phyloP scores from a whole-genome alignment of 139 green algal species.

The Chloropicon primus region DNA sequence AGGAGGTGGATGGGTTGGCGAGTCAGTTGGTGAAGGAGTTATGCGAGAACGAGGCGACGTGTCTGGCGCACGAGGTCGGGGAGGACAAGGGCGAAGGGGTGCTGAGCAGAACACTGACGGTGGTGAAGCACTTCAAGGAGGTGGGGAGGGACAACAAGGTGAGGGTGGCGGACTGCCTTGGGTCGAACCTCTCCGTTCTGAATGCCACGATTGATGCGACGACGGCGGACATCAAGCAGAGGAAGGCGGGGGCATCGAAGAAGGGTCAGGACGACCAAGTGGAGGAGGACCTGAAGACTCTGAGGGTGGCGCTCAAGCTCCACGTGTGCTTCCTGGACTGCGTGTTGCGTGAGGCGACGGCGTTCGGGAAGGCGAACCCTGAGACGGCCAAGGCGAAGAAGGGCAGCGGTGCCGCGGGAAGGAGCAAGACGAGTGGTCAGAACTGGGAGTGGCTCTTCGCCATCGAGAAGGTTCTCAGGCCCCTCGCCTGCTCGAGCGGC shows the following conservation, averaged over 20 bases:
- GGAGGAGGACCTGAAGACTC: constrained; percentile 9
- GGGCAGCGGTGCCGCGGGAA: not conserved
- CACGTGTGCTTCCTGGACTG: constrained; percentile 43
- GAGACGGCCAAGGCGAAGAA: constrained; percentile 2
- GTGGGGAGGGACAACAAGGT: not conserved
- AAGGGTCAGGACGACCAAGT: not conserved
- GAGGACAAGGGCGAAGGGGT: too few species aligned
- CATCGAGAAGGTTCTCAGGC: constrained; percentile 25
- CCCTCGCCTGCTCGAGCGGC: constrained; percentile 26
- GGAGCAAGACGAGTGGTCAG: constrained; percentile 22
- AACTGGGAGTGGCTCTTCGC: constrained; percentile 45
- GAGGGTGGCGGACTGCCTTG: constrained; percentile 24
- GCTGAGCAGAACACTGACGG: not conserved
- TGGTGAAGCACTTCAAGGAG: not conserved
- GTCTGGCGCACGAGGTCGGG: not conserved
- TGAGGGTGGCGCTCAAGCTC: constrained; percentile 44
- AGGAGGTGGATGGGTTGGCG: not conserved
- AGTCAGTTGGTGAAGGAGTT: not conserved
- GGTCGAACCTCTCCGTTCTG: constrained; percentile 44
- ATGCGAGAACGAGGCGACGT: not conserved
- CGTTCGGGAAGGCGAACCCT: constrained; percentile 18
- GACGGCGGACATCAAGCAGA: constrained; percentile 10
- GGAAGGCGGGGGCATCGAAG: constrained; percentile 2
- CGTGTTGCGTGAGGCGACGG: constrained; percentile 18
- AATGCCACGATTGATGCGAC: constrained; percentile 26